phyloP scores from a whole-genome alignment of 2,329 filamentous ascomycete genomes.

The Xylariaceae sp. region DNA sequence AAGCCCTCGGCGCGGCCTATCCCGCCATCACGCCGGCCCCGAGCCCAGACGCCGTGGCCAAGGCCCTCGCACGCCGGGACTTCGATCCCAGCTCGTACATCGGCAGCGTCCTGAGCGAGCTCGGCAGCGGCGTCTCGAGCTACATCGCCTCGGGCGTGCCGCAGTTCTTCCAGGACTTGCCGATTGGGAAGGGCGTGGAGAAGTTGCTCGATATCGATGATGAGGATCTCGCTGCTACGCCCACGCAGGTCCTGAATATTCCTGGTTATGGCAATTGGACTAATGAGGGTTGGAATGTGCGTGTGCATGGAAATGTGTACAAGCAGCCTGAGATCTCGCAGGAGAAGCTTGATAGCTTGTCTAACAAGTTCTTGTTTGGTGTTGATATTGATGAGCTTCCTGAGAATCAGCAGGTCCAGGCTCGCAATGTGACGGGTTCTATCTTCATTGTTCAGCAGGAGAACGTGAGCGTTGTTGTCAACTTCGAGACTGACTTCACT shows the following conservation, averaged over 20 bases:
- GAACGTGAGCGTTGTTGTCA: conserved; percentile 57
- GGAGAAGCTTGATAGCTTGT: conserved; percentile 60
- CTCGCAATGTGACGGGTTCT: conserved; percentile 65
- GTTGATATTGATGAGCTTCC: conserved; percentile 56
- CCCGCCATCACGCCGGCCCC: conserved; percentile 46
- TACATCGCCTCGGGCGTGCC: conserved; percentile 61
- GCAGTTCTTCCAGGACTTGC: conserved; percentile 62
- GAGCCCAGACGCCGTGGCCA: conserved; percentile 35
- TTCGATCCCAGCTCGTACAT: conserved; percentile 46
- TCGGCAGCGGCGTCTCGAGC: conserved; percentile 53
- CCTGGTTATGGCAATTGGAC: conserved; percentile 74
- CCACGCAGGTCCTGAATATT: conserved; percentile 66
- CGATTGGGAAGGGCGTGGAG: conserved; percentile 55
- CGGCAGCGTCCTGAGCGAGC: conserved; percentile 42
- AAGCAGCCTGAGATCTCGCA: conserved; percentile 66
- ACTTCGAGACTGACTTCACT: conserved; percentile 44
- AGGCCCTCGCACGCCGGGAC: conserved; percentile 34
- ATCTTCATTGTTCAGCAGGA: conserved; percentile 73
- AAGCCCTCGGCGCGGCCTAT: conserved; percentile 30
- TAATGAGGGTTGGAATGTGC: conserved; percentile 67
- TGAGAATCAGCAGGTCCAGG: conserved; percentile 56
- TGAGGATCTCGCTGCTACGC: conserved; percentile 53
- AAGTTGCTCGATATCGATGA: conserved; percentile 57
- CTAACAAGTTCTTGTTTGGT: conserved; percentile 65
- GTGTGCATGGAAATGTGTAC: conserved; percentile 76